Percentiles rank a stretch among this genome's conserved stretches.
phyloP scores from a whole-genome alignment of 2,329 filamentous ascomycete species.

The Aspergillus melleus region DNA sequence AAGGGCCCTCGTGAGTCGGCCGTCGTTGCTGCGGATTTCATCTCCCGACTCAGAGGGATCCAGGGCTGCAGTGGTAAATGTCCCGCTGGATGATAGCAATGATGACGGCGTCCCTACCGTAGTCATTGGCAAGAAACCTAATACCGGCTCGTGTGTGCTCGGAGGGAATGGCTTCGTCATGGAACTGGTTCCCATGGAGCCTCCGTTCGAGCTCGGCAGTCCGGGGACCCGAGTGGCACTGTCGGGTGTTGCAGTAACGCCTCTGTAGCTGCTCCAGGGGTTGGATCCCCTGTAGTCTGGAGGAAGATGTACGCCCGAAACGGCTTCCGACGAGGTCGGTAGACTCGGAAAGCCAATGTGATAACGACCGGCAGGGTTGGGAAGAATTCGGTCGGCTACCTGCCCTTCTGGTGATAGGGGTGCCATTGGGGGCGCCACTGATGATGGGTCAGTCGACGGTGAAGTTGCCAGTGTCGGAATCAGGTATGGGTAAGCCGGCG shows the following conservation, averaged over 20 bases:
- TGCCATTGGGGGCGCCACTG: conserved; percentile 7
- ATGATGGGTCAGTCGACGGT: conserved; percentile 25
- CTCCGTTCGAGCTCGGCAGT: conserved; percentile 19
- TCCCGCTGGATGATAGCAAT: conserved; percentile 10
- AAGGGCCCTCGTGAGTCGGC: conserved; percentile 18
- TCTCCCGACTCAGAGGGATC: conserved; percentile 21
- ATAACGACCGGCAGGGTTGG: conserved; percentile 32
- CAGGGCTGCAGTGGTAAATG: conserved; percentile 15
- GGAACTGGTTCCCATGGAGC: conserved; percentile 21
- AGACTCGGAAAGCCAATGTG: conserved; percentile 17
- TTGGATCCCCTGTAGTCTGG: conserved; percentile 21
- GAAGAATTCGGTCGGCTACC: conserved; percentile 36
- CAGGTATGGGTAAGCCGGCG: conserved; percentile 31
- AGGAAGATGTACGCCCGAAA: conserved; percentile 18
- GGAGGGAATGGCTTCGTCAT: conserved; percentile 20
- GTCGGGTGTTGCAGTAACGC: neutral
- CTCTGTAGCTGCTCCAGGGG: conserved; percentile 18
- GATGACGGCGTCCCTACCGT: conserved; percentile 18
- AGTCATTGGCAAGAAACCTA: conserved; percentile 29
- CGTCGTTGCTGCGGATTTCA: conserved; percentile 16
- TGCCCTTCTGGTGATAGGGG: conserved; percentile 25
- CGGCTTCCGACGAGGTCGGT: conserved; percentile 16
- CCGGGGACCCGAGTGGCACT: conserved; percentile 19
- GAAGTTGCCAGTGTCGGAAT: conserved; percentile 27
- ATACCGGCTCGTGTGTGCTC: conserved; percentile 29